These are phyloP conservation scores for Eimeria nieschulzi DNA, from an alignment of 169 alveolate genomes.

Conservation along the genomic window DNA sequence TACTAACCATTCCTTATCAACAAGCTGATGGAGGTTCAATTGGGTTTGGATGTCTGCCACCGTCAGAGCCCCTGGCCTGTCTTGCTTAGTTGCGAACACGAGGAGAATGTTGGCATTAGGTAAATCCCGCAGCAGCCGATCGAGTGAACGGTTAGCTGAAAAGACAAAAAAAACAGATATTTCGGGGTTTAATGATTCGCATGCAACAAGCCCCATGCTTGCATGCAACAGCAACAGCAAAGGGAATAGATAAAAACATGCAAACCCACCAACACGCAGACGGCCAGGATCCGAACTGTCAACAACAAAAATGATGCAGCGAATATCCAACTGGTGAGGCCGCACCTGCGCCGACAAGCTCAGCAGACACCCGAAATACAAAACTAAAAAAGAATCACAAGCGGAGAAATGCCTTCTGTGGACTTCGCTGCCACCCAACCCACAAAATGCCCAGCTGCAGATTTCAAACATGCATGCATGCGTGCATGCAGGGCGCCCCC, in stretches of 20 bases:
- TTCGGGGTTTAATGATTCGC: not conserved
- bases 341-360: conserved; percentile 35
- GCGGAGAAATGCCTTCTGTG: not conserved
- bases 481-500: too few relatives aligned
- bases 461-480: too few relatives aligned
- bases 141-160: conserved; percentile 70
- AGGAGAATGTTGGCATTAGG: conserved; percentile 70
- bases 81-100: conserved; percentile 74
- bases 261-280: conserved; percentile 58
- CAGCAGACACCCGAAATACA: not conserved
- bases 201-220: not conserved
- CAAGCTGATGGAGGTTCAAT: conserved; percentile 62
- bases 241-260: not conserved
- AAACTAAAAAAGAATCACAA: not conserved
- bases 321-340: conserved; percentile 71
- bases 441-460: too few relatives aligned
- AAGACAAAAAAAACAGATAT: not conserved
- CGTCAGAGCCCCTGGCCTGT: conserved; percentile 71
- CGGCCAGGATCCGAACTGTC: conserved; percentile 75
- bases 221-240: not conserved
- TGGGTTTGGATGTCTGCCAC: conserved; percentile 71
- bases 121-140: conserved; percentile 67
- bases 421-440: too few relatives aligned
- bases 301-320: conserved; percentile 72
- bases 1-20: conserved; percentile 69